Conservation (phyloP, 192 early-diverging fungal genomes). For the Backusella westeae region DNA sequence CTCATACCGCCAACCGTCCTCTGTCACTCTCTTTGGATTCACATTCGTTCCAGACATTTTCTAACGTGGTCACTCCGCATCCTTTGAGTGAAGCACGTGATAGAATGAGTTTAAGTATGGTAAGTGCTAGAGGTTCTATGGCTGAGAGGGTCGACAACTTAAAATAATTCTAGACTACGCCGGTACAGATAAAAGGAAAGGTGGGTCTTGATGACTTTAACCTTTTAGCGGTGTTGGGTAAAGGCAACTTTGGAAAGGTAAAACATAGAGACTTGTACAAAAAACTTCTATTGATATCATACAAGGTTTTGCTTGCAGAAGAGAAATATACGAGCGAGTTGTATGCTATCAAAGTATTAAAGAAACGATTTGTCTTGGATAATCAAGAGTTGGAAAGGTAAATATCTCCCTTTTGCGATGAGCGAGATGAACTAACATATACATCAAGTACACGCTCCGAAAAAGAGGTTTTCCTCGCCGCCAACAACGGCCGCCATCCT, state of each 20-base stretch:
- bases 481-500: constrained; percentile 87
- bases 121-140: neutral
- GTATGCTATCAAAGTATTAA: constrained; percentile 98
- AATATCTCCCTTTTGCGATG: neutral
- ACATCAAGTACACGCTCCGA: constrained; percentile 76
- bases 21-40: neutral
- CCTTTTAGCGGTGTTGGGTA: constrained; percentile 92
- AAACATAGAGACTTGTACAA: neutral
- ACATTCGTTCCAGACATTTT: neutral
- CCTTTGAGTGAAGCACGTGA: neutral
- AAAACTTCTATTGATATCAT: too few species aligned
- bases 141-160: too few species aligned
- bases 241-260: constrained; percentile 98
- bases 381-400: constrained; percentile 93
- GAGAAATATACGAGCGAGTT: constrained; percentile 79
- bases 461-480: constrained; percentile 91
- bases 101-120: neutral
- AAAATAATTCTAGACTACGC: constrained; percentile 15
- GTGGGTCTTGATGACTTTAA: constrained; percentile 91
- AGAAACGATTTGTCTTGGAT: constrained; percentile 97
- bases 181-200: constrained; percentile 45
- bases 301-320: constrained; percentile 91
- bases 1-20: neutral
- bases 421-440: neutral
- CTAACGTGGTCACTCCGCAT: neutral